phyloP scores from a whole-genome alignment of 257 asterid genomes.

The Solanum chmielewskii region DNA sequence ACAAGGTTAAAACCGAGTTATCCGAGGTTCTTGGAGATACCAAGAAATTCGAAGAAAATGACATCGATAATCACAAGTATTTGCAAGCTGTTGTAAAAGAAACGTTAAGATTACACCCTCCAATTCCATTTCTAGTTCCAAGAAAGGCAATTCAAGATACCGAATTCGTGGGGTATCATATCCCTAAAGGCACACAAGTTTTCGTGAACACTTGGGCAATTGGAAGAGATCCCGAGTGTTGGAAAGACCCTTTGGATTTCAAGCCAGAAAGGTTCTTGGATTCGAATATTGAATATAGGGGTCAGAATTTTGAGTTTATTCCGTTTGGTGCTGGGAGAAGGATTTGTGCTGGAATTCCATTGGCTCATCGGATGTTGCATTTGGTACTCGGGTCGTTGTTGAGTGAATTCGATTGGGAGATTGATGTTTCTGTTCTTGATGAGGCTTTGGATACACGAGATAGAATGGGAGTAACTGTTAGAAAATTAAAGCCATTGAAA shows the following conservation, averaged over 20 bases:
- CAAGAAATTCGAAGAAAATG: constrained; percentile 29
- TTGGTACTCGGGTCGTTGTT: constrained; percentile 17
- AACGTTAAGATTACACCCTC: constrained; percentile 39
- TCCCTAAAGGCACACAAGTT: constrained; percentile 40
- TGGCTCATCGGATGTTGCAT: constrained; percentile 52
- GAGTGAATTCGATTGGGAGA: constrained; percentile 23
- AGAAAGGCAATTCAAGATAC: constrained; percentile 34
- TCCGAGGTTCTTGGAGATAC: constrained; percentile 19
- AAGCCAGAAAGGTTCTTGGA: constrained; percentile 42
- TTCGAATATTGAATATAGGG: constrained; percentile 33
- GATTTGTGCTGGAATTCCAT: constrained; percentile 44
- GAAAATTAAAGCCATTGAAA: constrained; percentile 15
- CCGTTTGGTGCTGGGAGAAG: constrained; percentile 58
- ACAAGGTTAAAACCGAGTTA: constrained; percentile 28
- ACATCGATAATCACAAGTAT: constrained; percentile 37
- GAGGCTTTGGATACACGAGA: constrained; percentile 22
- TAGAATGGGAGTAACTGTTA: constrained; percentile 13
- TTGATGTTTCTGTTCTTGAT: background rate
- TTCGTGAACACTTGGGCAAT: constrained; percentile 45
- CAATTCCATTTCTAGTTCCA: constrained; percentile 42
- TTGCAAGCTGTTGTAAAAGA: constrained; percentile 48
- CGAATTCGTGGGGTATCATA: constrained; percentile 28
- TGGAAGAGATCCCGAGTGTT: constrained; percentile 38
- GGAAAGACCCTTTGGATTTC: constrained; percentile 36
- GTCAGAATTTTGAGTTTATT: constrained; percentile 42